Base-by-base conservation (phyloP, 2,329 filamentous ascomycete genomes). In the Xylariaceae sp. region DNA sequence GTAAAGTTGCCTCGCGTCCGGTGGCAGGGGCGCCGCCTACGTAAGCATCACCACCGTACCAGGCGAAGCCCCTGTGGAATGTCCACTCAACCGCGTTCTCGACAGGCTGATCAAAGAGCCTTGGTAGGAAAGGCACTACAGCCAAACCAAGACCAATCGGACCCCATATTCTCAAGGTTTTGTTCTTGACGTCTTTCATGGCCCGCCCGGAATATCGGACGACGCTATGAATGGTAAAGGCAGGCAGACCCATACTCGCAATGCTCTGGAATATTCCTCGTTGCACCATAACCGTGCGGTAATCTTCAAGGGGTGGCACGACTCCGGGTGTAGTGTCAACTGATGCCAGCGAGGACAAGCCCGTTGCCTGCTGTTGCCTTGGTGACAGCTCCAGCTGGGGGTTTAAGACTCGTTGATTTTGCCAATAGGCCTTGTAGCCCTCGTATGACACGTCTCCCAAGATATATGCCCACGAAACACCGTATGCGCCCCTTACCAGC, bases 221-320 rank as follows among this genome's bases (percentile, higher is more conserved):
- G 5, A 97, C 87, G 57, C 86, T 91, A 71, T 96, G 92, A 54
- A 97, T 96, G 0, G 91, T 96, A 58, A 96, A 89, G 0, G 92
- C 92, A 0, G 92, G 94, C 61, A 97, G 72, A 1, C 89, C 94
- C 94, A 99, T 99, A 65, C 85, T 89, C 0, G 94, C 94, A 45
- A 99, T 58, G 60, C 84, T 84, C 74, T 99, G 94, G 73, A 99
- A 99, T 19, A 96, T 80, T 1, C 84, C 92, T 59, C 94, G 78
- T 74, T 99, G 89, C 21, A 85, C 86, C 88, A 96, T 95, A 5
- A 99, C 89, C 13, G 89, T 86, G 41, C 91, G 78, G 67, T 88
- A 99, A 69, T 99, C 92, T 64, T 99, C 91, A 32, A 96, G 80
- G 5, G 91, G 85, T 4, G 89, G 74, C 1, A 84, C 74, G 6